Evolutionary conservation across 1,284 basidiomycete genomes (phyloP).

Genomic region (Melampsora larici-populina): DNA sequence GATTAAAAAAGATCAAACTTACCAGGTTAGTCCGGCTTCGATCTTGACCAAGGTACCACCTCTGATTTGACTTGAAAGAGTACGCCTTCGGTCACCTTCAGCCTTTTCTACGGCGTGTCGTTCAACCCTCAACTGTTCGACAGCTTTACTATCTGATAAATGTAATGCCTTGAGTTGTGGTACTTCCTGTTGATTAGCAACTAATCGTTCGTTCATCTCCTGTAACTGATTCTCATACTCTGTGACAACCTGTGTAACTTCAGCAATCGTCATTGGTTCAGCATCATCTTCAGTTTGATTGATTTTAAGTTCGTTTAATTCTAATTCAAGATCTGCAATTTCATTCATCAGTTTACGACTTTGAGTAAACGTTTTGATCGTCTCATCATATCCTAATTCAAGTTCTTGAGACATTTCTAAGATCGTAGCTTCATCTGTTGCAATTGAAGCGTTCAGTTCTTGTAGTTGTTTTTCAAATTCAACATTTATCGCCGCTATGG

Average conservation of each 20-base stretch:
- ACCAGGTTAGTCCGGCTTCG: slow-evolving; percentile 23
- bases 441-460: slow-evolving; percentile 7
- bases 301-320: slow-evolving; percentile 40
- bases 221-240: slow-evolving; percentile 34
- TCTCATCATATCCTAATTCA: slow-evolving; percentile 12
- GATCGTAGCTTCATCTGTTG: slow-evolving; percentile 19
- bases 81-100: slow-evolving; percentile 32
- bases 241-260: slow-evolving; percentile 15
- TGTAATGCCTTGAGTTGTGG: slow-evolving; percentile 29
- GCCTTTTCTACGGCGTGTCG: slow-evolving; percentile 36
- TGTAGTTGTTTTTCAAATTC: slow-evolving; percentile 23
- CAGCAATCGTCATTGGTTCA: slow-evolving; percentile 40
- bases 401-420: slow-evolving; percentile 32
- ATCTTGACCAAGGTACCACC: slow-evolving; percentile 24
- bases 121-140: slow-evolving; percentile 37
- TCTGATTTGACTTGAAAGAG: slow-evolving; percentile 22
- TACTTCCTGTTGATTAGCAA: slow-evolving; percentile 18
- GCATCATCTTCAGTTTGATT: slow-evolving; percentile 36
- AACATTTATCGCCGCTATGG: slow-evolving; percentile 5
- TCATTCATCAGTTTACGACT: slow-evolving; percentile 29
- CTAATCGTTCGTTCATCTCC: slow-evolving; percentile 9
- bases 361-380: slow-evolving; percentile 16
- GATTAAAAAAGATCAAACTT: neutral
- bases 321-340: slow-evolving; percentile 36
- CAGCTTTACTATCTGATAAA: slow-evolving; percentile 23